These are phyloP conservation scores for Plicaturopsis crispa DNA, from an alignment of 768 basidiomycete species.

Conservation along the genomic window DNA sequence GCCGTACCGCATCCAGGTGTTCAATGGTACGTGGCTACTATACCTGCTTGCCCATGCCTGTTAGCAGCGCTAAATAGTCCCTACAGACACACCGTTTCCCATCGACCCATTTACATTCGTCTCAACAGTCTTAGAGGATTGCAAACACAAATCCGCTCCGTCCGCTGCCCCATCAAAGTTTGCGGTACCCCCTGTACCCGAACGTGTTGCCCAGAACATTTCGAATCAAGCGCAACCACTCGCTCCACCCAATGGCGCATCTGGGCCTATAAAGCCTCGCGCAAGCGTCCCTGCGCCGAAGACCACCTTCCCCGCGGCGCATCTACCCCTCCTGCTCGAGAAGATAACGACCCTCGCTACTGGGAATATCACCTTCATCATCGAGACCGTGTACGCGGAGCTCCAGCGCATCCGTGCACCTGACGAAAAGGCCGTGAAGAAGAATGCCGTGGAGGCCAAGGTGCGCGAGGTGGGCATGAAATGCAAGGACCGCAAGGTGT, in stretches of 20 bases:
- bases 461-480: slow-evolving; percentile 72
- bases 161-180: slow-evolving; percentile 26
- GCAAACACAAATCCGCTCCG: slow-evolving; percentile 11
- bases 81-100: slow-evolving; percentile 62
- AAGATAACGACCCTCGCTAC: slow-evolving; percentile 58
- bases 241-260: slow-evolving; percentile 15
- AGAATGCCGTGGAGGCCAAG: slow-evolving; percentile 79
- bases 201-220: slow-evolving; percentile 18
- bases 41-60: not conserved
- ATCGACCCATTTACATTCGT: slow-evolving; percentile 76
- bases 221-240: slow-evolving; percentile 15
- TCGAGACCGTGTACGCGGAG: slow-evolving; percentile 68
- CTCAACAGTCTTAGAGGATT: slow-evolving; percentile 38
- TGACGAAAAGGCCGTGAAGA: slow-evolving; percentile 71
- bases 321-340: slow-evolving; percentile 52
- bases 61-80: slow-evolving; percentile 4
- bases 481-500: slow-evolving; percentile 63
- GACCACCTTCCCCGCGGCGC: slow-evolving; percentile 59
- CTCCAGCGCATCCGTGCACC: no score
- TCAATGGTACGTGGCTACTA: slow-evolving; percentile 62
- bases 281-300: slow-evolving; percentile 30
- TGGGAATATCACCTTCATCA: slow-evolving; percentile 54
- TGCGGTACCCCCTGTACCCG: slow-evolving; percentile 39
- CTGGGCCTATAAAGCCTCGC: slow-evolving; percentile 3
- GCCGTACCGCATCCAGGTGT: slow-evolving; percentile 67